phyloP scores from a whole-genome alignment of 441 rosid genomes.

The Eruca vesicaria region DNA sequence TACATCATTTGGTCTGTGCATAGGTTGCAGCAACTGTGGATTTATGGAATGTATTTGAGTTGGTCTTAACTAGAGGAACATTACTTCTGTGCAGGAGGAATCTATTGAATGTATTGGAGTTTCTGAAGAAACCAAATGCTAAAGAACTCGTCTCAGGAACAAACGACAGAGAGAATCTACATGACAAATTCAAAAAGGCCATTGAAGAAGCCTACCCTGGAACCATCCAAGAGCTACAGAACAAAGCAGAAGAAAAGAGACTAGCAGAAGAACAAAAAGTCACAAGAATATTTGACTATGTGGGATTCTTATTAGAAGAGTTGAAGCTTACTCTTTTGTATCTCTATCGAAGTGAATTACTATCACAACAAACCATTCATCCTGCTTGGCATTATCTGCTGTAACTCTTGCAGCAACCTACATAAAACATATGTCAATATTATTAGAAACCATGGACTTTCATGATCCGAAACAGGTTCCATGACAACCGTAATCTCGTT shows the following conservation, averaged over 20 bases:
- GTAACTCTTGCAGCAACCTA: constrained; percentile 97
- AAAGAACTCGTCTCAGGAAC: constrained; percentile 85
- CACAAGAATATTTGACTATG: constrained; percentile 22
- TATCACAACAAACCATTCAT: constrained; percentile 92
- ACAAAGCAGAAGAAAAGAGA: constrained; percentile 61
- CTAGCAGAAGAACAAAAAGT: constrained; percentile 48
- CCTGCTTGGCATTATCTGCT: constrained; percentile 73
- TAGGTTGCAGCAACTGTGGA: neutral
- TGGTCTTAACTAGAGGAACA: constrained; percentile 10
- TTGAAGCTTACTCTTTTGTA: constrained; percentile 77
- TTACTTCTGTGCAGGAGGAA: constrained; percentile 70
- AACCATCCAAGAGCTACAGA: constrained; percentile 50
- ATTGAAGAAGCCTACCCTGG: constrained; percentile 63
- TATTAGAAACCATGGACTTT: too few relatives aligned
- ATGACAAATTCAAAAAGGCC: constrained; percentile 72
- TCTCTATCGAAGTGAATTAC: constrained; percentile 86
- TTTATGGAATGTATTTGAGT: neutral
- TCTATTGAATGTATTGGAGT: constrained; percentile 74
- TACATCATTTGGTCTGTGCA: neutral
- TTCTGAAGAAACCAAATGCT: constrained; percentile 88
- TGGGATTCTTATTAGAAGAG: neutral
- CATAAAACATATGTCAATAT: neutral
- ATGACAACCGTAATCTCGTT: too few relatives aligned
- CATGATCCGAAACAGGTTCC: too few relatives aligned
- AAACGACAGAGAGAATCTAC: constrained; percentile 69